Percentiles rank a stretch among this genome's conserved stretches.
Evolutionary conservation across 1,139 yeast genomes (phyloP).

Genomic region (Sugiyamaella neomexicana): DNA sequence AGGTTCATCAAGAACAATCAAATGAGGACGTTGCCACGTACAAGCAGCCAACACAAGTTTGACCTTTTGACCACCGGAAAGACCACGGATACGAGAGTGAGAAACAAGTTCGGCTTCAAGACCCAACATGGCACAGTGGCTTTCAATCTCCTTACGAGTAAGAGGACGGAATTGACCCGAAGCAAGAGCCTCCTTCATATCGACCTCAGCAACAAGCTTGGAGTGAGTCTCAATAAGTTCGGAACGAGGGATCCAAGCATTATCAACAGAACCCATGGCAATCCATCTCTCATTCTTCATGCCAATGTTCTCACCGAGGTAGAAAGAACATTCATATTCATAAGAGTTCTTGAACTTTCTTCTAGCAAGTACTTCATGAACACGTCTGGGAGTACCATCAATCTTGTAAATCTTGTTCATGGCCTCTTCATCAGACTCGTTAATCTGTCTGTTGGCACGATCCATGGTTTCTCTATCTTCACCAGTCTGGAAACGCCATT

Average conservation of each 20-base stretch:
- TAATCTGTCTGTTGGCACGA: conserved; percentile 98
- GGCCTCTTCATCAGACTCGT: conserved; percentile 94
- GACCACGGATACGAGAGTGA: conserved; percentile 99
- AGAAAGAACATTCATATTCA: conserved; percentile 98
- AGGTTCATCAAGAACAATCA: conserved; percentile 94
- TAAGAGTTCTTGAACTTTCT: conserved; percentile 99
- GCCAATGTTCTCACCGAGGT: conserved; percentile 96
- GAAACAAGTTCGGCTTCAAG: conserved; percentile 98
- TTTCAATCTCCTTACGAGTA: conserved; percentile 99
- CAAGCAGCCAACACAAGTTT: conserved; percentile 99
- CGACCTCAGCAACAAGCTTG: conserved; percentile 99
- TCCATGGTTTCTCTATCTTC: conserved; percentile 99
- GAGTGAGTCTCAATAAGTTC: conserved; percentile 98
- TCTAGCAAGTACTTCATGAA: conserved; percentile 92
- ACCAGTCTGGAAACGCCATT: conserved; percentile 99
- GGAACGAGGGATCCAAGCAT: conserved; percentile 99
- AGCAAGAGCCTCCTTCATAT: conserved; percentile 99
- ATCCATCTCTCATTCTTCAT: conserved; percentile 99
- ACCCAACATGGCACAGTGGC: conserved; percentile 98
- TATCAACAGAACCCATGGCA: conserved; percentile 99
- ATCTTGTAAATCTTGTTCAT: conserved; percentile 99
- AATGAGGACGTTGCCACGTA: conserved; percentile 99
- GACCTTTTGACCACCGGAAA: conserved; percentile 99
- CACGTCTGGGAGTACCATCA: conserved; percentile 98
- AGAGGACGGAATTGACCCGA: conserved; percentile 99